Conservation (phyloP, 345 rosid genomes). For the Linum tenue region DNA sequence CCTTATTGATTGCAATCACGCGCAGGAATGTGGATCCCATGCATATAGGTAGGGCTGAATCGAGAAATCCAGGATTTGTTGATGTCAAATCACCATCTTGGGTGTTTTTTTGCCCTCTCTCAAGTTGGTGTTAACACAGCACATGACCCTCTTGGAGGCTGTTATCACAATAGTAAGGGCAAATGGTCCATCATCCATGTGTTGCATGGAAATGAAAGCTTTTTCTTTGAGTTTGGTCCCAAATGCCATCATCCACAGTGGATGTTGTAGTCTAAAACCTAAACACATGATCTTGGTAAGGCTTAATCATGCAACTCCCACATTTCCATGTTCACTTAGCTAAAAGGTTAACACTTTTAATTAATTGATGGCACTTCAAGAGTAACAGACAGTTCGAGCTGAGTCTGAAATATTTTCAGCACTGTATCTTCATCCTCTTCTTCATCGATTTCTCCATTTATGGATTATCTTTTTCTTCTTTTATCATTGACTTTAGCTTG, state of each 20-base stretch:
- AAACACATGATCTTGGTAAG: neutral
- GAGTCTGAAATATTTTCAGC: too few relatives aligned
- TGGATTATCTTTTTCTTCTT: too few relatives aligned
- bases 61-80: neutral
- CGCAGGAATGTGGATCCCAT: slow-evolving; percentile 8
- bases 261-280: slow-evolving; percentile 9
- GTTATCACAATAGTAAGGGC: slow-evolving; percentile 1
- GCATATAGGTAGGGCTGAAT: slow-evolving; percentile 3
- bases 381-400: too few relatives aligned
- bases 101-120: neutral
- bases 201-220: slow-evolving; percentile 1
- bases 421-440: too few relatives aligned
- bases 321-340: neutral
- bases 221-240: neutral
- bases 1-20: too few relatives aligned
- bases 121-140: slow-evolving; percentile 6
- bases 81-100: slow-evolving; percentile 5
- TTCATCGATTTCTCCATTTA: too few relatives aligned
- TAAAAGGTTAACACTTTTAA: too few relatives aligned
- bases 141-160: slow-evolving; percentile 9
- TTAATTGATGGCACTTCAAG: too few relatives aligned
- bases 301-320: neutral
- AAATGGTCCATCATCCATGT: slow-evolving; percentile 5
- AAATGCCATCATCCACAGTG: slow-evolving; percentile 10
- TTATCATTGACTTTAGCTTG: too few relatives aligned